Base-by-base conservation (phyloP, 2,329 filamentous ascomycete genomes). In the Trichothecium sympodiale region DNA sequence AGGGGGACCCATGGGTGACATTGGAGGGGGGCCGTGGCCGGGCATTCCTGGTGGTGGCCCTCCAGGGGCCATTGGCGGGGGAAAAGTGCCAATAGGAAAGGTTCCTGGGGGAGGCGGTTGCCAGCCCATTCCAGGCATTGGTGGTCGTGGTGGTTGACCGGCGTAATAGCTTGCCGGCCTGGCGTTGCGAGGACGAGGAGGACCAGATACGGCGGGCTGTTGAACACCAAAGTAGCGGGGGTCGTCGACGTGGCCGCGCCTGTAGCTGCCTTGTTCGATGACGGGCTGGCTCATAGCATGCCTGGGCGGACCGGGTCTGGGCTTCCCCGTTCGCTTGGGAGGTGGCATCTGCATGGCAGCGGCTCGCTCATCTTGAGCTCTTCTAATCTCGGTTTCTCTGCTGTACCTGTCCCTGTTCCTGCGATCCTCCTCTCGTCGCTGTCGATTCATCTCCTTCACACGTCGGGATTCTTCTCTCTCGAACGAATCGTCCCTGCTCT, bases 81-180 rank as follows among this genome's bases (percentile, higher is more conserved):
- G 55, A 36, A 53, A 59, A 26, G 52, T 53, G 20, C 52, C 54
- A 5, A 48, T 38, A 3, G 46, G 37, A 20, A 48, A 48, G 2
- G 39, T 41, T 26, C 43, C 40, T 14, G 47, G 40, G 6, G 46
- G 41, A 16, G 20, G 20, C 6, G 31, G 31, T 15, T 25, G 29
- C 30, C 34, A 36, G 12, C 29, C 10, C 20, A 25, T 25, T 10
- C 20, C 18, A 16, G 20, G 15, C 10, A 10, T 15, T 48, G 57
- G 17, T 13, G 45, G 47, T n/a, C 45, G 50, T 7, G 43, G 41
- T 4, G 41, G 43, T 36, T 59, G 55, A 16, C 53, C 55, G 26
- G 50, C 50, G 27, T 59, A 59, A 40, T 59, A 60, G 40, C 53
- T 61, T 16, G 53, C 50, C 20, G 57, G 54, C 15, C 58, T 47